Percentiles rank a stretch among this genome's conserved stretches.
phyloP scores from a whole-genome alignment of 768 basidiomycete genomes.

The Podaxis pistillaris region DNA sequence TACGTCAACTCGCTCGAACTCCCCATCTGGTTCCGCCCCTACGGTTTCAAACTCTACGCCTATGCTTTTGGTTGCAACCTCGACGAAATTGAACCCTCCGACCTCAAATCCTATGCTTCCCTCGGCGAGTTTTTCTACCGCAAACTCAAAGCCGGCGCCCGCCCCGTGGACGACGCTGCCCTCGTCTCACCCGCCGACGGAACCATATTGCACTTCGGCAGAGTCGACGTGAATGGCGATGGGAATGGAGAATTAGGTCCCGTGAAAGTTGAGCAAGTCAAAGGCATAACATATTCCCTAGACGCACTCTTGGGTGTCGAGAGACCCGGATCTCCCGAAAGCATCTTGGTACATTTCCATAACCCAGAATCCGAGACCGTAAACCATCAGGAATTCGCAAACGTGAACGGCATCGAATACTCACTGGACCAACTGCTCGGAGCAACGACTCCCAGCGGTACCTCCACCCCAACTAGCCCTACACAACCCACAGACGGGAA shows the following conservation, averaged over 20 bases:
- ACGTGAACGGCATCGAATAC: conserved; percentile 97
- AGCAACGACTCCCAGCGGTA: conserved; percentile 22
- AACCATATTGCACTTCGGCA: conserved; percentile 87
- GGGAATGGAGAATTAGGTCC: not conserved
- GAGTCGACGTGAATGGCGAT: conserved; percentile 61
- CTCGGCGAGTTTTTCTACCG: conserved; percentile 98
- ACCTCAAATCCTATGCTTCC: conserved; percentile 77
- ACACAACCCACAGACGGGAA: conserved; percentile 33
- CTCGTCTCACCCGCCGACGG: conserved; percentile 97
- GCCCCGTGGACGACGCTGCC: conserved; percentile 74
- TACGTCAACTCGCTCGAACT: conserved; percentile 92
- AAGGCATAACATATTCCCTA: conserved; percentile 95
- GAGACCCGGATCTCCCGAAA: conserved; percentile 42
- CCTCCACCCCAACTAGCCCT: conserved; percentile 8
- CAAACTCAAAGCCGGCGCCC: conserved; percentile 72
- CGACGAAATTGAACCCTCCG: conserved; percentile 79
- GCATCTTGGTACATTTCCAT: conserved; percentile 32
- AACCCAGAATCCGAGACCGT: conserved; percentile 60
- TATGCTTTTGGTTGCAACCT: conserved; percentile 92
- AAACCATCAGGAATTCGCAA: conserved; percentile 88
- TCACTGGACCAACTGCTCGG: conserved; percentile 90
- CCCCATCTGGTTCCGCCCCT: conserved; percentile 93
- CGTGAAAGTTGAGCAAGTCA: conserved; percentile 85
- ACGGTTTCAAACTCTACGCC: conserved; percentile 83
- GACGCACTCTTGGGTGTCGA: conserved; percentile 88